Conservation (phyloP, 805 yeast species). For the Candida coquimbonensis region DNA sequence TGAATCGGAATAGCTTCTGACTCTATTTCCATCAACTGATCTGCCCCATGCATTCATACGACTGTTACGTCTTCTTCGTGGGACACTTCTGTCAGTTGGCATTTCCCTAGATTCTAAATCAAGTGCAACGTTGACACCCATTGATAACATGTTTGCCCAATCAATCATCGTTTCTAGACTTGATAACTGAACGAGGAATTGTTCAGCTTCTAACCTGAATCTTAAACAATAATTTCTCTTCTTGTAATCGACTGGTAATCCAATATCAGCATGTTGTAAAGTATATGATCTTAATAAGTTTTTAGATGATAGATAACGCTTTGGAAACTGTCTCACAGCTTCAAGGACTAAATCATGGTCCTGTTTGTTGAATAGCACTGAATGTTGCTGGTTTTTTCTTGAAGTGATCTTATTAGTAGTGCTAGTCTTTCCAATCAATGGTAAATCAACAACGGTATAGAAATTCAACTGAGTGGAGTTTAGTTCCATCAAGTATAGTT, state of each 20-base stretch:
- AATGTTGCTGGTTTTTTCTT: constrained; percentile 2
- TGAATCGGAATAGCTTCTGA: constrained; percentile 22
- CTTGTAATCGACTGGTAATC: constrained; percentile 79
- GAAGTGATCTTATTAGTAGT: constrained; percentile 11
- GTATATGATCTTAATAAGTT: constrained; percentile 60
- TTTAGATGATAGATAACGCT: constrained; percentile 6
- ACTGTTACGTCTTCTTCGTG: constrained; percentile 57
- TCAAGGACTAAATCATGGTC: constrained; percentile 22
- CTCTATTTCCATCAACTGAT: constrained; percentile 11
- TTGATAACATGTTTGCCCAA: constrained; percentile 69
- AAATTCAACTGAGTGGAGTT: constrained; percentile 84
- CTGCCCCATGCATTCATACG: constrained; percentile 11
- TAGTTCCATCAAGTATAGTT: constrained; percentile 56
- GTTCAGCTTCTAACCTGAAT: constrained; percentile 77
- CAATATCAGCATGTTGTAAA: constrained; percentile 76
- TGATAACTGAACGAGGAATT: constrained; percentile 60
- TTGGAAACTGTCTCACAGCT: constrained; percentile 11
- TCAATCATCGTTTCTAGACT: constrained; percentile 60
- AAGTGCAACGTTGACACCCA: constrained; percentile 74
- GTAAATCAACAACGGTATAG: constrained; percentile 37
- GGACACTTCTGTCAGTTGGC: constrained; percentile 77
- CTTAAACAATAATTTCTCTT: constrained; percentile 65
- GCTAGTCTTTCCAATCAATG: constrained; percentile 24
- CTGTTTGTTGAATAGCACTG: constrained; percentile 13
- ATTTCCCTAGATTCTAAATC: constrained; percentile 65